Base-by-base conservation (phyloP, 2,329 filamentous ascomycete species). In the Trichoderma arundinaceum region DNA sequence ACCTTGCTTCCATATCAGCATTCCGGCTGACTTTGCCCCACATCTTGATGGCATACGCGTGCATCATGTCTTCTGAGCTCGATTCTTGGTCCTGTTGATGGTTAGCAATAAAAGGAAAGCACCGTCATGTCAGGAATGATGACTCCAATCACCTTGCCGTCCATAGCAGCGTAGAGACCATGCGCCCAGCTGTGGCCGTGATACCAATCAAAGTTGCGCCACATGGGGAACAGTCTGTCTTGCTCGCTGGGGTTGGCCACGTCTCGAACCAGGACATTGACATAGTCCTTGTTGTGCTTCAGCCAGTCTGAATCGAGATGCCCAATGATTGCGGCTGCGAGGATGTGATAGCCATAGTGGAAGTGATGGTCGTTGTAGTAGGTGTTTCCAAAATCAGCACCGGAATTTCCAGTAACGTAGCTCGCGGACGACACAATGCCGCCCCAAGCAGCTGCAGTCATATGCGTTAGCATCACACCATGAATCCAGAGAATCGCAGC, bases 121-220 rank as follows among this genome's bases (percentile, higher is more conserved):
- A 8, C 7, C 22, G 1, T n/a, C 28, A 8, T 8, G 9, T n/a
- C 2, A 2, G 17, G 38, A 57, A 12, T 2, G 1, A 2, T 3
- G 17, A 10, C 3, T 57, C 46, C 8, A 66, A 56, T 60, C 53
- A 81, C 88, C 79, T 94, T 94, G 67, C 92, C 91, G 75, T 94
- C 90, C 64, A 80, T 81, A 43, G 85, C 83, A 68, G 90, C 86
- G 72, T 87, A 91, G 5, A 94, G 78, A 1, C 91, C 91, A 64
- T 92, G 92, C 2, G 94, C 94, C 92, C 94, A 97, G 66, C 90
- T 93, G 82, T 98, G 95, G 1, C 94, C 95, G 73, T 96, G 88
- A 76, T 89, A 98, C 92, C 92, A 97, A 78, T 98, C 95, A 74
- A 97, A 98, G 65, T 83, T 87, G 56, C 95, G 87, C 68, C 86